These are phyloP conservation scores for Ceratocystis huliohia DNA, from an alignment of 2,329 filamentous ascomycete genomes.

Conservation along the genomic window DNA sequence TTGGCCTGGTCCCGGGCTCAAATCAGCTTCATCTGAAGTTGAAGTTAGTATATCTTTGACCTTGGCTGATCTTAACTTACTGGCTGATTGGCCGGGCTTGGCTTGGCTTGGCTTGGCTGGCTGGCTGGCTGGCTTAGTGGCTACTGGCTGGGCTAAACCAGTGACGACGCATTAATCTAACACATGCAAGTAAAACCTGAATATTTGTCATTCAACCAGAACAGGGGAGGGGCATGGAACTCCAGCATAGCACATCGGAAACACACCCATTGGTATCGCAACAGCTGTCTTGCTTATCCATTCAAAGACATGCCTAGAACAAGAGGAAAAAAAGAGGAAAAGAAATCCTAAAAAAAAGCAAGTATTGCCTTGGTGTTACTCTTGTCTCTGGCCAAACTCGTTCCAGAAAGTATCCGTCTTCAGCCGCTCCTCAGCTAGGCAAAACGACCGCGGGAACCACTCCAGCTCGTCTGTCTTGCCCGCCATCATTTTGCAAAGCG, in stretches of 20 bases:
- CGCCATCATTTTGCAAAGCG: slow-evolving; percentile 42
- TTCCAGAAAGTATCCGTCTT: slow-evolving; percentile 18
- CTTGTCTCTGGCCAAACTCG: slow-evolving; percentile 7
- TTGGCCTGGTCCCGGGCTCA: not conserved
- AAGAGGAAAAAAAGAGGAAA: not conserved
- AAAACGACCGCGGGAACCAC: slow-evolving; percentile 45
- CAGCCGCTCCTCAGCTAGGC: slow-evolving; percentile 16
- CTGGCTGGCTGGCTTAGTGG: not conserved
- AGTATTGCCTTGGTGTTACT: not conserved
- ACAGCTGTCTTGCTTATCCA: too few relatives aligned
- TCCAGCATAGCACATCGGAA: too few relatives aligned
- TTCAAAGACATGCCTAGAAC: not conserved
- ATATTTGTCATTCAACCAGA: not conserved
- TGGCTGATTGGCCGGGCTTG: too few relatives aligned
- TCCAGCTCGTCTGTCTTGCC: slow-evolving; percentile 28
- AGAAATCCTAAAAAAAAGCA: not conserved
- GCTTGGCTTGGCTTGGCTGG: not conserved
- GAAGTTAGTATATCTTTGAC: too few relatives aligned
- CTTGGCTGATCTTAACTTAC: not conserved
- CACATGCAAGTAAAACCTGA: not conserved
- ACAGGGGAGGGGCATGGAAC: too few relatives aligned
- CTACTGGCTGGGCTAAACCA: not conserved
- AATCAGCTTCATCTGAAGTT: not conserved
- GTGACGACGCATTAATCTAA: too few relatives aligned
- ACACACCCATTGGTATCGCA: too few relatives aligned